phyloP scores from a whole-genome alignment of 1,139 yeast species.

The Candida tropicalis region DNA sequence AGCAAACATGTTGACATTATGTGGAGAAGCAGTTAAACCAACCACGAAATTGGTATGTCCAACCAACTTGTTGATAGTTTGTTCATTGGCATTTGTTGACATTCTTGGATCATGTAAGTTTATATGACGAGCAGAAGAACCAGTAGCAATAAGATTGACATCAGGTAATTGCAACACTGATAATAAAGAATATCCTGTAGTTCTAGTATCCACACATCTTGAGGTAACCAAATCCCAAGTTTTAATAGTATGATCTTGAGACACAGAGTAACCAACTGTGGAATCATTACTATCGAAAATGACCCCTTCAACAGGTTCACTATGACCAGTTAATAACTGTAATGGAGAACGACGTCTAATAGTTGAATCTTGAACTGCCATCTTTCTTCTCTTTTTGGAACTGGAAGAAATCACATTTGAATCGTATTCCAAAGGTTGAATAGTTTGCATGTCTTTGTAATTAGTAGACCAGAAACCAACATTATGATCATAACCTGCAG shows the following conservation, averaged over 20 bases:
- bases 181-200: slow-evolving; percentile 84
- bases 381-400: slow-evolving; percentile 83
- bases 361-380: slow-evolving; percentile 76
- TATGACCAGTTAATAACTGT: slow-evolving; percentile 75
- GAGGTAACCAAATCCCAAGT: slow-evolving; percentile 95
- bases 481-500: slow-evolving; percentile 83
- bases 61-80: slow-evolving; percentile 61
- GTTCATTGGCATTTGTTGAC: slow-evolving; percentile 33
- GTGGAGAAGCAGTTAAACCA: slow-evolving; percentile 71
- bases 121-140: slow-evolving; percentile 95
- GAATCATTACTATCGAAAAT: slow-evolving; percentile 71
- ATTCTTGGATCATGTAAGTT: slow-evolving; percentile 88
- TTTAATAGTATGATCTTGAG: slow-evolving; percentile 92
- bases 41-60: slow-evolving; percentile 96
- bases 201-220: slow-evolving; percentile 81
- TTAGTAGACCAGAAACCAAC: slow-evolving; percentile 89
- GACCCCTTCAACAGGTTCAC: slow-evolving; percentile 85
- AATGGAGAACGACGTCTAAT: slow-evolving; percentile 82
- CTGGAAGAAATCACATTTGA: slow-evolving; percentile 65
- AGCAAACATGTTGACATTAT: slow-evolving; percentile 76
- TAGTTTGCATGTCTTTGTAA: slow-evolving; percentile 79
- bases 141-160: slow-evolving; percentile 76
- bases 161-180: slow-evolving; percentile 70
- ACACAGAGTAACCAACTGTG: slow-evolving; percentile 88
- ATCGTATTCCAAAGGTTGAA: slow-evolving; percentile 60